Conservation (phyloP, 2,329 filamentous ascomycete species). For the Gnomoniopsis smithogilvyi region DNA sequence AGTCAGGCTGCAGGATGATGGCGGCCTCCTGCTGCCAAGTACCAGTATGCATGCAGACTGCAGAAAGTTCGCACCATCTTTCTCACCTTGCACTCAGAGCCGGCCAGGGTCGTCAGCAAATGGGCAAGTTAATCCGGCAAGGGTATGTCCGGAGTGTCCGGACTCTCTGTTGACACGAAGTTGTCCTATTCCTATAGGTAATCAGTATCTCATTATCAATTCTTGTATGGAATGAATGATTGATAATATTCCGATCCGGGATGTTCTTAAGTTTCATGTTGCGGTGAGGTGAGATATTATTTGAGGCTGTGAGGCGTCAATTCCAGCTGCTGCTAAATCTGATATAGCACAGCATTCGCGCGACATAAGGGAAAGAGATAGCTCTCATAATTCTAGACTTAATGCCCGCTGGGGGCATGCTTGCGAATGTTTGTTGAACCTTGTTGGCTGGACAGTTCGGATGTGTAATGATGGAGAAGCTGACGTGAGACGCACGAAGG, state of each 20-base stretch:
- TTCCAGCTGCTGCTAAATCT: not conserved
- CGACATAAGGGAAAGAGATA: not conserved
- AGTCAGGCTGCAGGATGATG: not conserved
- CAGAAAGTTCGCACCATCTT: conserved; percentile 1
- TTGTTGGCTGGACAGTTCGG: not conserved
- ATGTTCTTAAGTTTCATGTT: not conserved
- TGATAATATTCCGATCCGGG: not conserved
- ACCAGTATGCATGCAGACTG: not conserved
- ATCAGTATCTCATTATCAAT: too few relatives aligned
- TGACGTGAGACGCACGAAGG: conserved; percentile 15
- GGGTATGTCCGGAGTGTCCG: not conserved
- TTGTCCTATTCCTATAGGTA: not conserved
- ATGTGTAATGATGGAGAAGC: conserved; percentile 9
- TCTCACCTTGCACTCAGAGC: not conserved
- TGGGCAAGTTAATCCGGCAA: not conserved
- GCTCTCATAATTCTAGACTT: not conserved
- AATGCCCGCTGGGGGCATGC: not conserved
- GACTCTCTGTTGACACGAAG: too few relatives aligned
- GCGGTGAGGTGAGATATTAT: not conserved
- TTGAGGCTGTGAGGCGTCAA: not conserved
- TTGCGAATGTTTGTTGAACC: not conserved
- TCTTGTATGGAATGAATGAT: not conserved
- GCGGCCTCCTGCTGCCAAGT: conserved; percentile 4
- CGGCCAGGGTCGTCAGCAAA: not conserved
- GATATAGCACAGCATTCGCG: not conserved